Conservation (phyloP, 1,139 yeast genomes). For the Diutina siamensis region DNA sequence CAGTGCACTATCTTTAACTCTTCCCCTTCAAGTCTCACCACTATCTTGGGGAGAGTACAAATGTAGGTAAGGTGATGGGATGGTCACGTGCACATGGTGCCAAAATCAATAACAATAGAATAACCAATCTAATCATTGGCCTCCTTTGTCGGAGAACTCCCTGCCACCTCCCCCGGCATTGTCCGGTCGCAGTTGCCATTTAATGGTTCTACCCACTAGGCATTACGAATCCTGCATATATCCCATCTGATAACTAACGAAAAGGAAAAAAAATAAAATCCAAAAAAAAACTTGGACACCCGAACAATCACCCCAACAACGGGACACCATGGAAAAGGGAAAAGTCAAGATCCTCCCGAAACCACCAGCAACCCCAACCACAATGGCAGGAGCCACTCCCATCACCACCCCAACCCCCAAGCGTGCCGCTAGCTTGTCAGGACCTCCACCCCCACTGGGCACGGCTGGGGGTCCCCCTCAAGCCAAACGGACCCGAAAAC, state of each 20-base stretch:
- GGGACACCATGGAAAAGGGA: slow-evolving; percentile 3
- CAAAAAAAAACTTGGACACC: not conserved
- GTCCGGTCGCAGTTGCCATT: no score
- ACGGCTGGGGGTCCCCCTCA: not conserved
- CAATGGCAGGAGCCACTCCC: not conserved
- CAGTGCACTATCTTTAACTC: no score
- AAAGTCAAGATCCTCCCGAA: slow-evolving; percentile 6
- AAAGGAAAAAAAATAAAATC: not conserved
- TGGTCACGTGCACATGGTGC: no score
- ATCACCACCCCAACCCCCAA: not conserved
- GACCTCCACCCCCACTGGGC: not conserved
- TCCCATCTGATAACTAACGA: not conserved
- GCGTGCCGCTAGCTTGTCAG: not conserved
- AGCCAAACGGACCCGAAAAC: not conserved
- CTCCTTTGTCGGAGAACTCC: no score
- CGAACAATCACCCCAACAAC: no score
- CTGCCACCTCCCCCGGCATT: no score
- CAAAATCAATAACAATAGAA: no score
- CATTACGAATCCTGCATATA: not conserved
- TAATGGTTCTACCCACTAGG: no score
- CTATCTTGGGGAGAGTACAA: no score
- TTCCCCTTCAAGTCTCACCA: no score
- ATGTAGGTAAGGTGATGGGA: no score
- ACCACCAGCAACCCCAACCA: not conserved
- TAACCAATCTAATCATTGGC: no score